phyloP scores from a whole-genome alignment of 345 rosid genomes.

The Eucalyptus erythrocorys region DNA sequence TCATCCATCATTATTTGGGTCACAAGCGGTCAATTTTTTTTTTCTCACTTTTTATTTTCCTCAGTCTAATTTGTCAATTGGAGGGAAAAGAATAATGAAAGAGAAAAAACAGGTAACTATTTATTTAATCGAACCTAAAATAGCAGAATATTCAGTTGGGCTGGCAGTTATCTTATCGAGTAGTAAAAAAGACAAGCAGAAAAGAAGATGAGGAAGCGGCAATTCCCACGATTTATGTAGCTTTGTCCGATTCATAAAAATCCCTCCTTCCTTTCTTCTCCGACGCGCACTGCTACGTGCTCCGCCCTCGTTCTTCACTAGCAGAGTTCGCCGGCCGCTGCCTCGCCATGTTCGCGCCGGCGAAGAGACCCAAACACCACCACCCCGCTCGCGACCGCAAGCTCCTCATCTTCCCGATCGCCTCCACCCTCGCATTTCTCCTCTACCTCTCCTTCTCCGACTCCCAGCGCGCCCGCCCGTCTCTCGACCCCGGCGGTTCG shows the following conservation, averaged over 20 bases:
- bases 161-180: neutral
- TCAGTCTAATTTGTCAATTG: neutral
- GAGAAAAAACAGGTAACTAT: neutral
- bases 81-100: neutral
- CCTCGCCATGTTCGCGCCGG: neutral
- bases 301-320: neutral
- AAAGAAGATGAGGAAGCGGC: neutral
- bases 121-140: neutral
- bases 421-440: neutral
- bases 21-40: neutral
- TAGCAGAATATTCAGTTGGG: neutral
- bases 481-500: neutral
- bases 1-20: neutral
- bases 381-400: neutral
- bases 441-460: neutral
- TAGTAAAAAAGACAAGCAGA: neutral
- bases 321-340: neutral
- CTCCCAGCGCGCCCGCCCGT: neutral
- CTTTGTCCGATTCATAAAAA: neutral
- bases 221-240: neutral
- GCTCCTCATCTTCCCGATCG: neutral
- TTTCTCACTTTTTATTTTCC: neutral
- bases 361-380: neutral
- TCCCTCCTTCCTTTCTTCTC: neutral
- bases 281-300: neutral